Evolutionary conservation across 2,329 filamentous ascomycete genomes (phyloP).

Genomic region (Fusarium nelsonii): DNA sequence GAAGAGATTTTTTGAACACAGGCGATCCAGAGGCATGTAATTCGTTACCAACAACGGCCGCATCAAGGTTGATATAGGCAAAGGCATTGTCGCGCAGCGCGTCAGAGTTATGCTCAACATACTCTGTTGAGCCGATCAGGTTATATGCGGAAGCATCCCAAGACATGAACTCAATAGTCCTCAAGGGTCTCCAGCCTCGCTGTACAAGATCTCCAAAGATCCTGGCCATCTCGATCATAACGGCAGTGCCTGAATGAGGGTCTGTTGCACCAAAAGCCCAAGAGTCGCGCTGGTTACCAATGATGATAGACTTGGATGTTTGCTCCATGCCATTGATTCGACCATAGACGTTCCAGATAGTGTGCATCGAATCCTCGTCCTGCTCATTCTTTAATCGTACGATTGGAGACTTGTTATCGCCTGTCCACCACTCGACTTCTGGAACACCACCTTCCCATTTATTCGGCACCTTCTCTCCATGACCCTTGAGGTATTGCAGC

Average conservation of each 20-base stretch:
- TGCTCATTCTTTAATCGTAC: slow-evolving; percentile 89
- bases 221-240: slow-evolving; percentile 89
- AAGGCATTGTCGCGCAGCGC: slow-evolving; percentile 78
- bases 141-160: slow-evolving; percentile 98
- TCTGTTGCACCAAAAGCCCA: slow-evolving; percentile 91
- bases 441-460: slow-evolving; percentile 84
- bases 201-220: slow-evolving; percentile 83
- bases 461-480: slow-evolving; percentile 75
- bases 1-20: slow-evolving; percentile 78
- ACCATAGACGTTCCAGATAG: slow-evolving; percentile 93
- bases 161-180: slow-evolving; percentile 96
- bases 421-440: slow-evolving; percentile 87
- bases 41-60: slow-evolving; percentile 78
- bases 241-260: slow-evolving; percentile 87
- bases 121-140: slow-evolving; percentile 92
- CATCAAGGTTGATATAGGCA: slow-evolving; percentile 92
- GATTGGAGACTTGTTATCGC: slow-evolving; percentile 77
- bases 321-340: slow-evolving; percentile 88
- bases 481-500: slow-evolving; percentile 79
- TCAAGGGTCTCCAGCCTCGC: slow-evolving; percentile 87
- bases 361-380: slow-evolving; percentile 83
- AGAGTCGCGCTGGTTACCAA: slow-evolving; percentile 93
- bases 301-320: slow-evolving; percentile 82
- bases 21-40: slow-evolving; percentile 87
- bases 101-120: slow-evolving; percentile 87